Conservation (phyloP, 768 basidiomycete species). For the Cyathus striatus region DNA sequence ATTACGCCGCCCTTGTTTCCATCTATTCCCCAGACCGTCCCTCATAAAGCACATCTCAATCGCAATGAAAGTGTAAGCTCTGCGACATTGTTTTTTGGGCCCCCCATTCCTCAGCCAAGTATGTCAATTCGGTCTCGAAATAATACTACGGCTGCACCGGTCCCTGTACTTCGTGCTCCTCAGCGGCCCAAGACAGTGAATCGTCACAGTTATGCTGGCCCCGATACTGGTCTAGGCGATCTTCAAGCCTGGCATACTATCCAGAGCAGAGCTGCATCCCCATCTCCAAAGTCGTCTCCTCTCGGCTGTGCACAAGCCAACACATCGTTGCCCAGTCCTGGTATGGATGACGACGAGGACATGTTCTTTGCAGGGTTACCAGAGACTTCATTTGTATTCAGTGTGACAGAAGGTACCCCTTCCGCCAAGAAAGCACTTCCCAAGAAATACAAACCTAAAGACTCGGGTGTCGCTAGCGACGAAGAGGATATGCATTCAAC, state of each 20-base stretch:
- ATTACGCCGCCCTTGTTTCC: background rate
- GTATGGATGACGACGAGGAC: constrained; percentile 51
- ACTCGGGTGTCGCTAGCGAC: constrained; percentile 62
- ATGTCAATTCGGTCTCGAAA: constrained; percentile 23
- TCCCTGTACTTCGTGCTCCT: constrained; percentile 10
- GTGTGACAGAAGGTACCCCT: constrained; percentile 51
- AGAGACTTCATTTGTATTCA: constrained; percentile 53
- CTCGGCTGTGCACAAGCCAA: constrained; percentile 12
- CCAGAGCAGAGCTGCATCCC: constrained; percentile 29
- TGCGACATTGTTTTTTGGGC: constrained; percentile 71
- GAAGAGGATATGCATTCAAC: constrained; percentile 39
- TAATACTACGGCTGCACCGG: constrained; percentile 17
- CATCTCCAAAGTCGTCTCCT: constrained; percentile 52
- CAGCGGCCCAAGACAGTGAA: constrained; percentile 29
- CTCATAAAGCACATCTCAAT: constrained; percentile 33
- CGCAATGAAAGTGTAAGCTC: constrained; percentile 52
- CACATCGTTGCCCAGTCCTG: constrained; percentile 15
- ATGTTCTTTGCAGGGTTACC: constrained; percentile 43
- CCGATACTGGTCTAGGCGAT: constrained; percentile 21
- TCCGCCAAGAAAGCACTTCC: constrained; percentile 44
- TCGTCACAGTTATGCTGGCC: constrained; percentile 66
- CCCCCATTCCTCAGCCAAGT: constrained; percentile 33
- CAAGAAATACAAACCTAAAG: constrained; percentile 67
- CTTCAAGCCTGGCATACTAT: constrained; percentile 33
- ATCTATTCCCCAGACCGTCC: constrained; percentile 6